Evolutionary conservation across 495 filamentous ascomycete genomes (phyloP).

Genomic region (Trichoderma virens): DNA sequence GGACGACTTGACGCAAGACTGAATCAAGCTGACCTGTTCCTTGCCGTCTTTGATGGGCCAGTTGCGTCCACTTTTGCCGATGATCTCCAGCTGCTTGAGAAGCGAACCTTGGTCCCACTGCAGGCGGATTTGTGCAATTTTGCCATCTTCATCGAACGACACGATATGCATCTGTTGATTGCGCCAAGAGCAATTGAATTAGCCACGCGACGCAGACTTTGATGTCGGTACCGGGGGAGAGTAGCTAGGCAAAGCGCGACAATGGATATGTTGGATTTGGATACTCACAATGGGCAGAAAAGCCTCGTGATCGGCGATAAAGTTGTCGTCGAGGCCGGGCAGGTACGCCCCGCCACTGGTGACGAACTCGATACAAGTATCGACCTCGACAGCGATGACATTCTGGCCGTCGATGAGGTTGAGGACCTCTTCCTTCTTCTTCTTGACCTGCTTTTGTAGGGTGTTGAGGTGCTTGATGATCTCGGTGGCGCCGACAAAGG

Average conservation of each 20-base stretch:
- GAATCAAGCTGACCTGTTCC: constrained; percentile 72
- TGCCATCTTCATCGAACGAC: constrained; percentile 63
- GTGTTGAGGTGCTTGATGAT: constrained; percentile 71
- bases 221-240: not conserved
- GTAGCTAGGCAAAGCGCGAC: constrained; percentile 4
- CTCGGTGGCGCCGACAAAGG: constrained; percentile 55
- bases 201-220: not conserved
- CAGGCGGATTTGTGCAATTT: constrained; percentile 77
- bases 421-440: constrained; percentile 68
- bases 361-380: constrained; percentile 77
- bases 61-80: constrained; percentile 75
- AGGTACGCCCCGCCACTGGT: constrained; percentile 79
- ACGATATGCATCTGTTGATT: constrained; percentile 75
- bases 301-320: constrained; percentile 74
- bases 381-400: constrained; percentile 65
- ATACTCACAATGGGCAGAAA: constrained; percentile 71
- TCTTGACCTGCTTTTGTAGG: constrained; percentile 62
- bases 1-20: constrained; percentile 40
- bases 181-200: not conserved
- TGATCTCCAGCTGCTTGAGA: constrained; percentile 87
- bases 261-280: not conserved
- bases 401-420: constrained; percentile 61
- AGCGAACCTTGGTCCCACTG: constrained; percentile 94
- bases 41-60: constrained; percentile 92
- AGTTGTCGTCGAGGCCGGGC: constrained; percentile 88